Evolutionary conservation across 345 rosid species (phyloP), one percentile per base, ranked within the genome.

Genomic region (Pistacia vera): DNA sequence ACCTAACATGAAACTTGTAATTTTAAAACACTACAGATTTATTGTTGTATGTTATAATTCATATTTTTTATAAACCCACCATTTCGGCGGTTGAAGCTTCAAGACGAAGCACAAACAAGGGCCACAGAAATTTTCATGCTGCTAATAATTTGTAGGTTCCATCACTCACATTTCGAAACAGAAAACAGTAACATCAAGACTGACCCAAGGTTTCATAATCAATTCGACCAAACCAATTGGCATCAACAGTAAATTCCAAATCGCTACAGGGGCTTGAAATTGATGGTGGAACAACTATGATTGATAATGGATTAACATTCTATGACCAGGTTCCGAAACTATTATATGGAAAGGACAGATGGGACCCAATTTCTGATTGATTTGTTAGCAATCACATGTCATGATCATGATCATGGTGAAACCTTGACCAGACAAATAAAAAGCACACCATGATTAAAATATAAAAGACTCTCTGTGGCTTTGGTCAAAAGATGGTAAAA

Each of bases 381-480:
- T 62, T 63, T 49, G 59, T 52, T 73, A 8, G 63, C 11, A 17
- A 62, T 38, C 63, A 35, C 64, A 55, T 74, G 72, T 66, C 56
- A 57, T 75, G 18, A 51, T 66, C 56, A 66, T 75, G 12, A 51
- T 68, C 70, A 62, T 66, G 72, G 38, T 22, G 63, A 9, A 69
- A 54, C 61, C 51, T 75, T 75, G 78, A 66, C 66, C 57, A 25
- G 22, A 66, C 56, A 20, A 3, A 71, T 58, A 48, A 71, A 41
- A 71, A 13, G 55, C 38, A 71, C 28, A 11, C 17, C n/a, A 65
- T 41, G 55, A 49, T 49, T 8, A 2, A 18, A 38, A 41, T 41
- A 35, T 65, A 18, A 8, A 52, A 13, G 25, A 67, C 13, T 67
- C 38, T 2, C n/a, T 25, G 6, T 5, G 71, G 38, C 3, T 36